These are phyloP conservation scores for Pachysandra terminalis DNA, from an alignment of 164 flowering plant species.

Conservation along the genomic window DNA sequence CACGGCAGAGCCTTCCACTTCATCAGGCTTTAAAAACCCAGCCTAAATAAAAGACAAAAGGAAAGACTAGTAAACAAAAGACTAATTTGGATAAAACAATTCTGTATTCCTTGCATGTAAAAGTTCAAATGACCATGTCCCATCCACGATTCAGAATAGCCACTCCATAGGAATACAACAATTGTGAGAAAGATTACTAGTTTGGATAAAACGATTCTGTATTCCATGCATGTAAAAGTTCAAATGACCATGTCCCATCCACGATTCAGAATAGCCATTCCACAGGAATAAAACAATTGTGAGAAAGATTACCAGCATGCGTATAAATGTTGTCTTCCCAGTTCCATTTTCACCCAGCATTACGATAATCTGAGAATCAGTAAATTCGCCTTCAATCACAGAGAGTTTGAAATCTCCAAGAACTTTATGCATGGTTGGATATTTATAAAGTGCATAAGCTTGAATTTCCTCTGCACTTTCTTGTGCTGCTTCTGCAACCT, in stretches of 20 bases:
- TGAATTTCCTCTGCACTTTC: conserved; percentile 71
- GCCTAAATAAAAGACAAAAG: conserved; percentile 45
- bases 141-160: neutral
- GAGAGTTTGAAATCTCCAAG: conserved; percentile 82
- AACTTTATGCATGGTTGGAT: conserved; percentile 68
- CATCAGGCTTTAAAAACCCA: conserved; percentile 91
- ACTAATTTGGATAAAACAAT: neutral
- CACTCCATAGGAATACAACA: neutral
- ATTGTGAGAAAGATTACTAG: conserved; percentile 54
- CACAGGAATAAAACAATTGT: neutral
- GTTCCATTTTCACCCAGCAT: conserved; percentile 99
- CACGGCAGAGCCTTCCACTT: conserved; percentile 63
- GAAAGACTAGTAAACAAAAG: neutral
- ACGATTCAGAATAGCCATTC: neutral
- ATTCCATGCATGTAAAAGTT: too few relatives aligned
- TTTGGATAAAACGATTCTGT: too few relatives aligned
- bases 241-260: too few relatives aligned
- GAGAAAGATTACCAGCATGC: conserved; percentile 83
- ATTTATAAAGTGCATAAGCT: conserved; percentile 70
- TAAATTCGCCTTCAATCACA: conserved; percentile 91
- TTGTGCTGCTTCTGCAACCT: conserved; percentile 84
- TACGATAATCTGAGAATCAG: conserved; percentile 97
- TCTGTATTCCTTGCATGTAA: too few relatives aligned
- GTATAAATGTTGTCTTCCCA: conserved; percentile 95
- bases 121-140: too few relatives aligned